These are phyloP conservation scores for Penicillium griseofulvum DNA, from an alignment of 2,329 filamentous ascomycete genomes.

Conservation along the genomic window DNA sequence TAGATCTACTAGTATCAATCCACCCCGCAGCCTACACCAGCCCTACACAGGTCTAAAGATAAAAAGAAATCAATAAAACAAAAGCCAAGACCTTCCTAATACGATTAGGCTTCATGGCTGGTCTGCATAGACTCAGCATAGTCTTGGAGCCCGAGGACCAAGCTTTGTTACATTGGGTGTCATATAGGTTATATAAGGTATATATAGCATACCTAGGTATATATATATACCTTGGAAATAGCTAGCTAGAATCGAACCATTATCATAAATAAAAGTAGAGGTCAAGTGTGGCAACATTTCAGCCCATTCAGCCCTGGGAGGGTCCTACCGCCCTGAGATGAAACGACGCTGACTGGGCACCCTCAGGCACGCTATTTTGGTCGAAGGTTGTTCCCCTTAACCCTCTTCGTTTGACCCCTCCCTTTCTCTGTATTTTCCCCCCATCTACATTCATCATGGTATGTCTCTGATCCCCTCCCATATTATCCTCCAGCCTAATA, in stretches of 20 bases:
- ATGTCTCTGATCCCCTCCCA: conserved; percentile 9
- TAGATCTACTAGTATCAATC: not conserved
- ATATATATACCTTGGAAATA: not conserved
- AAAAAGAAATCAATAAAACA: not conserved
- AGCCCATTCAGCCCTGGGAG: conserved; percentile 4
- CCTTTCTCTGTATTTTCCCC: conserved; percentile 14
- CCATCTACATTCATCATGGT: conserved; percentile 32
- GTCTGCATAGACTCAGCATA: not conserved
- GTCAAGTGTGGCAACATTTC: not conserved
- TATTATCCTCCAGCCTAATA: not conserved
- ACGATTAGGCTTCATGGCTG: not conserved
- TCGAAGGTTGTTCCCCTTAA: conserved; percentile 27
- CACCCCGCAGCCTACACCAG: not conserved
- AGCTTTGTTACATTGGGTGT: not conserved
- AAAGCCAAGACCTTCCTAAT: conserved; percentile 4
- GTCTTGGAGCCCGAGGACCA: not conserved
- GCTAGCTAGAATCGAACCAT: not conserved
- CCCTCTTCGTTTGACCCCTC: conserved; percentile 19
- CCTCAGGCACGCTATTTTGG: conserved; percentile 20
- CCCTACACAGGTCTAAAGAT: not conserved
- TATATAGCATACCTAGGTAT: too few relatives aligned
- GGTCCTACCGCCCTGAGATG: conserved; percentile 15
- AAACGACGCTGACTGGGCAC: conserved; percentile 16
- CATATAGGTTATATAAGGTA: not conserved
- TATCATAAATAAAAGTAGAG: not conserved